Evolutionary conservation across 2,329 filamentous ascomycete genomes (phyloP), one percentile per base, ranked within the genome.

Genomic region (Diaporthe humulicola): DNA sequence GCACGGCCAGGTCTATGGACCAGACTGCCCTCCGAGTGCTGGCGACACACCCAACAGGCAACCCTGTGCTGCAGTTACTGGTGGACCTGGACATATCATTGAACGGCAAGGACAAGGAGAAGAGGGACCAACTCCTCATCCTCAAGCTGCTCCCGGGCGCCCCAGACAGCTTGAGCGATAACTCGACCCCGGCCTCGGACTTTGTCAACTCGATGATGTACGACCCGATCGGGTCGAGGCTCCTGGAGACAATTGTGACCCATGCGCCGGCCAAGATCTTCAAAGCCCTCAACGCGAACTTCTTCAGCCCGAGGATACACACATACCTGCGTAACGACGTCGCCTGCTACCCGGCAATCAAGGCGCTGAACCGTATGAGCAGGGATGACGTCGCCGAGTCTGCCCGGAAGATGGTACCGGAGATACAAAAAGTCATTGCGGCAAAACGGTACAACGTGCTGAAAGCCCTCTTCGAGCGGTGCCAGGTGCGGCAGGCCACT

Each of bases 201-300:
- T 98, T 98, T 81, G 90, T 98, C 81, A 95, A 94, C 79, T 92
- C 94, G 73, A 90, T 98, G 81, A 88, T 98, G 36, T 98, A 98
- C 83, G 95, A 98, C 81, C 89, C 93, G 2, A 93, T 98, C 70
- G 97, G 97, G 22, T 98, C 96, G 4, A 93, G 96, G 58, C 88
- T 99, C 2, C 88, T 98, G 30, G 97, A 99, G 85, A 95, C 93
- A 0, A 93, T 99, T 77, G 90, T 98, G 77, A 90, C 92, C 36
- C 90, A 93, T 81, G 91, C 93, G 22, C 95, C 97, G 0, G 95
- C 94, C 57, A 98, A 97, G 84, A 85, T 95, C 45, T 99, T 98
- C 90, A 98, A 98, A 84, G 90, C 91, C 19, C 88, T 99, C 8
- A 96, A 97, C 84, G 91, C 90, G 74, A 92, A 93, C 78, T 91